phyloP scores from a whole-genome alignment of 257 asterid species.

The Solanum virginianum region DNA sequence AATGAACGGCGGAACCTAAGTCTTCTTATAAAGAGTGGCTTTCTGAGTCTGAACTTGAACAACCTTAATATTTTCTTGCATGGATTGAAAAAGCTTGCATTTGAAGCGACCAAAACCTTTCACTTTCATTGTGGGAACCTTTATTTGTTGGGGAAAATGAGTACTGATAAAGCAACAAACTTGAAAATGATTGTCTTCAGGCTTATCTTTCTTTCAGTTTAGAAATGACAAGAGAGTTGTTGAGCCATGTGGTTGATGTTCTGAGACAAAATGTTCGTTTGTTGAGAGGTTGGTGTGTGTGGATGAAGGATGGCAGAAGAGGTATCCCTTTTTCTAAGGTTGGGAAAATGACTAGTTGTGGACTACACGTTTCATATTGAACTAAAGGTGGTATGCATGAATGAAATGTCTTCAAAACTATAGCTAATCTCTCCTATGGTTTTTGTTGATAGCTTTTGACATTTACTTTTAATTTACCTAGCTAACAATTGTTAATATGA shows the following conservation, averaged over 20 bases:
- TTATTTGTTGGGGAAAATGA: slow-evolving; percentile 5
- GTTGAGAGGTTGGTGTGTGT: background rate
- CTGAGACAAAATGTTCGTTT: background rate
- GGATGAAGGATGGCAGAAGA: background rate
- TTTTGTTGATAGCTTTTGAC: background rate
- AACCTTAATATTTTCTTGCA: slow-evolving; percentile 34
- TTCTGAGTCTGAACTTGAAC: slow-evolving; percentile 33
- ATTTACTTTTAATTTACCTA: background rate
- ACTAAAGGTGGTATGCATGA: background rate
- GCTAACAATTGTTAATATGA: background rate
- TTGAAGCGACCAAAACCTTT: slow-evolving; percentile 26
- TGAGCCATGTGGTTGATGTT: background rate
- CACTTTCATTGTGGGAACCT: background rate
- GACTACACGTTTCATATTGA: background rate
- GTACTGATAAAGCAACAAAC: slow-evolving; percentile 14
- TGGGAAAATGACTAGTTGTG: background rate
- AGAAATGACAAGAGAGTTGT: background rate
- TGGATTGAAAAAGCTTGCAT: slow-evolving; percentile 36
- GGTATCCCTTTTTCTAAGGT: background rate
- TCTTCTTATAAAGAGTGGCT: slow-evolving; percentile 36
- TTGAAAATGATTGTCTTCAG: slow-evolving; percentile 1
- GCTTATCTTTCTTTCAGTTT: slow-evolving; percentile 2
- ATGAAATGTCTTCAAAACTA: background rate
- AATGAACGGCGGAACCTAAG: slow-evolving; percentile 6
- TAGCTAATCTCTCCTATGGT: background rate